Evolutionary conservation across 768 basidiomycete genomes (phyloP).

Genomic region (Amanita inopinata): DNA sequence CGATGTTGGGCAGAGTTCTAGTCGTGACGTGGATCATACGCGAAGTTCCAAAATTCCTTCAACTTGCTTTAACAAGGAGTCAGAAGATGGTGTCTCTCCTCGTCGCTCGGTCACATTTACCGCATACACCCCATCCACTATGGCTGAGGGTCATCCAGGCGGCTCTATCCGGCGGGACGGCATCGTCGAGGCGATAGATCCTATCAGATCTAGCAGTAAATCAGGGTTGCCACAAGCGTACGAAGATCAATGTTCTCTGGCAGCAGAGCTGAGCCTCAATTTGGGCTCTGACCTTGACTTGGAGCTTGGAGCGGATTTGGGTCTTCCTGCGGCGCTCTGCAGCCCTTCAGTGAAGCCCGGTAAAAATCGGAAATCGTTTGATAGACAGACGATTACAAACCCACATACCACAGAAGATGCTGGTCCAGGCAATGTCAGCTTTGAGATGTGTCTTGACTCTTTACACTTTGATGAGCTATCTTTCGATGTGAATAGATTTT

Average conservation of each 20-base stretch:
- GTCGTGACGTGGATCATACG: too few relatives aligned
- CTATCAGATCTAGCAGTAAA: too few relatives aligned
- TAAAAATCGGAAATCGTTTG: neutral
- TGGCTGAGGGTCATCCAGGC: too few relatives aligned
- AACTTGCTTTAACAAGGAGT: too few relatives aligned
- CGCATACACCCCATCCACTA: too few relatives aligned
- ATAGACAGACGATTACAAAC: neutral
- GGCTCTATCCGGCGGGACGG: too few relatives aligned
- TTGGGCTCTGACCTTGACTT: conserved; percentile 16
- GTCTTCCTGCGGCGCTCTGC: neutral
- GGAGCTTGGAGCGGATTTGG: conserved; percentile 14
- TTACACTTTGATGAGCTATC: conserved; percentile 65
- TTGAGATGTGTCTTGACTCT: conserved; percentile 65
- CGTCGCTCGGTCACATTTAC: too few relatives aligned
- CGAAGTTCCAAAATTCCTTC: too few relatives aligned
- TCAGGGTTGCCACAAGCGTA: neutral
- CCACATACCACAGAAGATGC: neutral
- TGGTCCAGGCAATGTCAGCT: conserved; percentile 28
- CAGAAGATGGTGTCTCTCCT: too few relatives aligned
- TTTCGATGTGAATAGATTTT: conserved; percentile 32
- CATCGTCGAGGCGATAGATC: too few relatives aligned
- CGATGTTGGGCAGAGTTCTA: too few relatives aligned
- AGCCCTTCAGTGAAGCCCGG: neutral
- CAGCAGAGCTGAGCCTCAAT: conserved; percentile 6
- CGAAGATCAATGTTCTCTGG: neutral